Evolutionary conservation across 139 green algal genomes (phyloP), one percentile per base, ranked within the genome.

Genomic region (Zygnema circumcarinatum): DNA sequence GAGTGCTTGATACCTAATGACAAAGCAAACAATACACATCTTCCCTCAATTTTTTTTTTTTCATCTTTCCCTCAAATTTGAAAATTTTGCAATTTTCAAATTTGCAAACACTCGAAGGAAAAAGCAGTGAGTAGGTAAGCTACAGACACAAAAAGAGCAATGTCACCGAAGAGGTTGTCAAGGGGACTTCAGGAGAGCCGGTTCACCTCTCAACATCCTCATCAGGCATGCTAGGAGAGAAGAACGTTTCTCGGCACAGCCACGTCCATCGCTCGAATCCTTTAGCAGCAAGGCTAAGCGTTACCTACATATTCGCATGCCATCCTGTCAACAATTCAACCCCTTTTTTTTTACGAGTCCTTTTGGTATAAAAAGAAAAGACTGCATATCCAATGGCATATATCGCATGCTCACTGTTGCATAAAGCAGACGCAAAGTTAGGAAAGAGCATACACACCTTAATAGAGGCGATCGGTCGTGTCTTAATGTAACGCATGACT

Each of bases 241-340:
- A 96, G 87, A 97, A 97, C 0, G 92, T 86, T 41, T 94, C 87
- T 21, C 90, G 88, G 79, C 88, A 94, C 0, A 88, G 83, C 38
- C 52, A 21, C 29, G 54, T 38, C 33, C 69, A 56, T 33, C 11
- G 35, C 25, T 20, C 1, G 29, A 84, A 83, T 7, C 16, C 11
- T 38, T 84, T 84, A 21, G 83, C 83, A 35, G 83, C 83, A 35
- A 88, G 40, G 39, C 72, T 84, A 35, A 54, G 33, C 0, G 73
- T 84, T 35, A 87, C n/a, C 54, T 81, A 31, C 56, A 31, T 7
- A 32, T 20, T 16, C 72, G 54, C 54, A 29, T 72, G 54, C 54
- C n/a, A n/a, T n/a, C n/a, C n/a, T n/a, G n/a, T n/a, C n/a, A n/a
- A n/a, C 56, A 72, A 29, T 29, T 29, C 56, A 29, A 72, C 29